phyloP scores from a whole-genome alignment of 139 green algal genomes.

The Chlamydomonas asymmetrica region DNA sequence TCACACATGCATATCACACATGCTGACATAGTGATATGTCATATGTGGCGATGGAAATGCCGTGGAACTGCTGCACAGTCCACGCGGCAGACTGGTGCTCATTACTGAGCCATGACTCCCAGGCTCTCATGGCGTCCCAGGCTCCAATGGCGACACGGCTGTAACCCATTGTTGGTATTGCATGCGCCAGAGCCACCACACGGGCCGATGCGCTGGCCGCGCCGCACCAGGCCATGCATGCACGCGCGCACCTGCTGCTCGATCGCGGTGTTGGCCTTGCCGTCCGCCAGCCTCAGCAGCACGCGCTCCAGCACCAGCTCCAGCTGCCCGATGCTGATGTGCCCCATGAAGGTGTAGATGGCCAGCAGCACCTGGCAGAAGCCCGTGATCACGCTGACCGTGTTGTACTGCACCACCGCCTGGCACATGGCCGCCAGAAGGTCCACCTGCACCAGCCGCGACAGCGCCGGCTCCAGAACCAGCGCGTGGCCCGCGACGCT shows the following conservation, averaged over 20 bases:
- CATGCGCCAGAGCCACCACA: too few relatives aligned
- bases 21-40: too few relatives aligned
- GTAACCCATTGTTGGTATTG: too few relatives aligned
- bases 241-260: conserved; percentile 48
- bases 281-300: conserved; percentile 85
- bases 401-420: conserved; percentile 29
- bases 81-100: too few relatives aligned
- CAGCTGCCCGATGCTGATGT: conserved; percentile 46
- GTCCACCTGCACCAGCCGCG: conserved; percentile 39
- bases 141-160: too few relatives aligned
- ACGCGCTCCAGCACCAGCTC: conserved; percentile 54
- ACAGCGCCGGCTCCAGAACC: conserved; percentile 16
- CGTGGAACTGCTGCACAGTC: too few relatives aligned
- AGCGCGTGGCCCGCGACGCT: conserved; percentile 36
- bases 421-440: conserved; percentile 48
- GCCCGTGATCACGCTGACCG: conserved; percentile 38
- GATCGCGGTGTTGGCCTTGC: conserved; percentile 35
- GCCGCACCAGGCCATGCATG: too few relatives aligned
- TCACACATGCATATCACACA: too few relatives aligned
- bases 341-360: conserved; percentile 78
- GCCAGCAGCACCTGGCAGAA: conserved; percentile 66
- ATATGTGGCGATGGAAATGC: too few relatives aligned
- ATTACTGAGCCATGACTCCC: too few relatives aligned
- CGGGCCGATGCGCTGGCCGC: too few relatives aligned
- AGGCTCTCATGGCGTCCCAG: too few relatives aligned